phyloP scores from a whole-genome alignment of 768 basidiomycete species.

The Hemileccinum impolitum region DNA sequence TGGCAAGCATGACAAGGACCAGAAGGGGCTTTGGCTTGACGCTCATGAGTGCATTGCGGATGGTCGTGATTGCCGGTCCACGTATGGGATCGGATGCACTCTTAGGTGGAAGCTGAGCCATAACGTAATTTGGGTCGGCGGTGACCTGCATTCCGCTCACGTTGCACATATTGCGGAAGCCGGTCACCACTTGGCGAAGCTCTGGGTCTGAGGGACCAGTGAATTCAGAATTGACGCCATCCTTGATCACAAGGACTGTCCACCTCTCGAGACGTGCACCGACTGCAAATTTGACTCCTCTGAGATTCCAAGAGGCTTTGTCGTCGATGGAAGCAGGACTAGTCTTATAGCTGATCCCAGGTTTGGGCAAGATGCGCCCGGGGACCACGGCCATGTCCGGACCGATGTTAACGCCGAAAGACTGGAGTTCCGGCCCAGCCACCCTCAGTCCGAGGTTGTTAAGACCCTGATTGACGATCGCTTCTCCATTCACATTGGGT shows the following conservation, averaged over 20 bases:
- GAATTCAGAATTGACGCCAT: conserved; percentile 63
- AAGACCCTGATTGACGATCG: conserved; percentile 44
- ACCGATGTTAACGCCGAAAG: conserved; percentile 46
- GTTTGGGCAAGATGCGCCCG: conserved; percentile 46
- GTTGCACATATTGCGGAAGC: conserved; percentile 61
- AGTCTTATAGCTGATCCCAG: conserved; percentile 39
- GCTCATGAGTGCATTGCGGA: conserved; percentile 40
- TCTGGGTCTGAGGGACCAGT: conserved; percentile 48
- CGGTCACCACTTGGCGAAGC: conserved; percentile 43
- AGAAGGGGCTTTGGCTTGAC: conserved; percentile 40
- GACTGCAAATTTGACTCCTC: conserved; percentile 54
- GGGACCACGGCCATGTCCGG: conserved; percentile 53
- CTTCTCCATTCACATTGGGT: conserved; percentile 46
- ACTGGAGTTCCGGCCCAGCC: conserved; percentile 33
- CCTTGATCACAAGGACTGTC: conserved; percentile 67
- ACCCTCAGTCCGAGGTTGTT: conserved; percentile 39
- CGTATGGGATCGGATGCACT: conserved; percentile 54
- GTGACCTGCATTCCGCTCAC: conserved; percentile 59
- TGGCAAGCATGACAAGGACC: conserved; percentile 47
- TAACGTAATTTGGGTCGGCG: conserved; percentile 27
- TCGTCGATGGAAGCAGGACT: conserved; percentile 38
- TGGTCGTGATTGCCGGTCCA: conserved; percentile 42
- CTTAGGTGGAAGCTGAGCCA: conserved; percentile 50
- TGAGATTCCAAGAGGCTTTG: conserved; percentile 51
- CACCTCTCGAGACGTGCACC: conserved; percentile 59